Conservation (phyloP, 2,329 filamentous ascomycete species). For the Pezicula radicicola region DNA sequence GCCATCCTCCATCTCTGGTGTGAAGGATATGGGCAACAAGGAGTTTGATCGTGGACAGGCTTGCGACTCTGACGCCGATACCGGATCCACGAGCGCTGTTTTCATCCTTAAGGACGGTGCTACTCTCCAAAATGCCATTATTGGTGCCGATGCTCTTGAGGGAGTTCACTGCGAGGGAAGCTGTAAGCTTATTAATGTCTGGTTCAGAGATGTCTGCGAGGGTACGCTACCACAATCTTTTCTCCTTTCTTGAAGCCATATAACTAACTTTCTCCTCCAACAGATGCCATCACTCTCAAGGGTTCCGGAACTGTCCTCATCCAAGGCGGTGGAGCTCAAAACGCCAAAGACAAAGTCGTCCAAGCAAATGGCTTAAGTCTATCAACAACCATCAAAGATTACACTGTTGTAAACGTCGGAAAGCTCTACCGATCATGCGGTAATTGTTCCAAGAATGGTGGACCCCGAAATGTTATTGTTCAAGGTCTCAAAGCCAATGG, state of each 20-base stretch:
- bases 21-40: slow-evolving; percentile 16
- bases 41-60: slow-evolving; percentile 19
- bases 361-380: slow-evolving; percentile 31
- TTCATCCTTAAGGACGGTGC: slow-evolving; percentile 50
- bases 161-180: slow-evolving; percentile 48
- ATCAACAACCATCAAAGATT: slow-evolving; percentile 31
- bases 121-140: slow-evolving; percentile 50
- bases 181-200: slow-evolving; percentile 43
- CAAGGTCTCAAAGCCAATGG: slow-evolving; percentile 33
- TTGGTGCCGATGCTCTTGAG: slow-evolving; percentile 47
- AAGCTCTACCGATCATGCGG: slow-evolving; percentile 36
- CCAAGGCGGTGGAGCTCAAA: slow-evolving; percentile 32
- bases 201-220: slow-evolving; percentile 23
- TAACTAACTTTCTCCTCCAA: slow-evolving; percentile 28
- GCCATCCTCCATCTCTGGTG: slow-evolving; percentile 9
- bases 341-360: slow-evolving; percentile 33
- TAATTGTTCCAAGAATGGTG: slow-evolving; percentile 32
- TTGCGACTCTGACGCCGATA: slow-evolving; percentile 17
- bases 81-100: slow-evolving; percentile 35
- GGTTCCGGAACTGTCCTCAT: slow-evolving; percentile 29
- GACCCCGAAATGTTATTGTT: slow-evolving; percentile 34
- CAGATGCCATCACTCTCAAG: slow-evolving; percentile 35
- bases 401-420: slow-evolving; percentile 36
- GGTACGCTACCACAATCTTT: slow-evolving; percentile 4
- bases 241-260: slow-evolving; percentile 18